Evolutionary conservation across 176 grass and related monocot genomes (phyloP).

Genomic region (Eragrostis curvula): DNA sequence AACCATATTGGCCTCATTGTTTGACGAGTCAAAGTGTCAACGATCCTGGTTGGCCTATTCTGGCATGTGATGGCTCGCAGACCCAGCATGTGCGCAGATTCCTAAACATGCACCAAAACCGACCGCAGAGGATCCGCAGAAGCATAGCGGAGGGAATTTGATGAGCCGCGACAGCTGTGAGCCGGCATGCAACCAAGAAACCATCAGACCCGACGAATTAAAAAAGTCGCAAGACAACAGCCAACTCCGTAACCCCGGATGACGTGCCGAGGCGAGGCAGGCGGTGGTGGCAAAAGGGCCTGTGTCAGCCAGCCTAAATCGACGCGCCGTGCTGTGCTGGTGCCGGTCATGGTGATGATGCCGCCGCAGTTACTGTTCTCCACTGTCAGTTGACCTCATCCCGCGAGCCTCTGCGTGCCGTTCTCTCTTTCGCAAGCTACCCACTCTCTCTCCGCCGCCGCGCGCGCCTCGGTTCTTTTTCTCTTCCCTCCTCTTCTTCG

Average conservation of each 20-base stretch:
- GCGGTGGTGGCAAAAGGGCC: conserved; percentile 30
- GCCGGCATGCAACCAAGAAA: conserved; percentile 29
- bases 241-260: background rate
- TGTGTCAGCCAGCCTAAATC: conserved; percentile 15
- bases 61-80: background rate
- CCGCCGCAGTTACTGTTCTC: conserved; percentile 34
- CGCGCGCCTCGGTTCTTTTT: no score
- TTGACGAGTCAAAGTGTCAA: conserved; percentile 4
- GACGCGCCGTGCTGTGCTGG: background rate
- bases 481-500: no score
- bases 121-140: conserved; percentile 43
- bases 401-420: background rate
- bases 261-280: background rate
- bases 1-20: background rate
- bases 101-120: conserved; percentile 9
- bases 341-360: conserved; percentile 26
- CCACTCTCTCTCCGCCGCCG: background rate
- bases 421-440: background rate
- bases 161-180: conserved; percentile 43
- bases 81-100: conserved; percentile 30
- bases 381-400: conserved; percentile 46
- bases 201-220: conserved; percentile 7
- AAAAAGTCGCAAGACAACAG: conserved; percentile 15
- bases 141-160: conserved; percentile 32
- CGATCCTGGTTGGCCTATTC: background rate